phyloP scores from a whole-genome alignment of 1,139 yeast genomes.

The Sugiyamaella sp. region DNA sequence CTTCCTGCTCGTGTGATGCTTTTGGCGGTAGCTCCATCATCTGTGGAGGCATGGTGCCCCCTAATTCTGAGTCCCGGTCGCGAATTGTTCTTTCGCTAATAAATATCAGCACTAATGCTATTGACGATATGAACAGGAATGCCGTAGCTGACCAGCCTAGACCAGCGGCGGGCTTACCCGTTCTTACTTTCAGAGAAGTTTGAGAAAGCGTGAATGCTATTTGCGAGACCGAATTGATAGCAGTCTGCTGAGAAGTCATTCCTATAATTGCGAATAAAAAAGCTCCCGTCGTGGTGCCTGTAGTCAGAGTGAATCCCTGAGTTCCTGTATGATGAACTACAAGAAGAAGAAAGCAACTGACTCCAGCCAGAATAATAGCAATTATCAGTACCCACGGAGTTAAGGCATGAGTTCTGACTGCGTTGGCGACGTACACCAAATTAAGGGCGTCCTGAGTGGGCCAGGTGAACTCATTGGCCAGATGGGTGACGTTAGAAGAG shows the following conservation, averaged over 20 bases:
- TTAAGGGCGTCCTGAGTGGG: slow-evolving; percentile 35
- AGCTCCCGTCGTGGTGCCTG: slow-evolving; percentile 27
- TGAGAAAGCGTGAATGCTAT: slow-evolving; percentile 9
- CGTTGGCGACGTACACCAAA: slow-evolving; percentile 26
- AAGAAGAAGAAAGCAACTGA: slow-evolving; percentile 26
- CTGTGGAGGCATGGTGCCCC: not conserved
- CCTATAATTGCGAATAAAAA: slow-evolving; percentile 31
- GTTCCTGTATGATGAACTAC: slow-evolving; percentile 27
- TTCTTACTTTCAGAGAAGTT: slow-evolving; percentile 21
- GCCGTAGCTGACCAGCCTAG: slow-evolving; percentile 34
- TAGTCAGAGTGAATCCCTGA: slow-evolving; percentile 29
- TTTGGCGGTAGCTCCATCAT: slow-evolving; percentile 3
- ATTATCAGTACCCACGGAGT: slow-evolving; percentile 32
- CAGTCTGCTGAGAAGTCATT: slow-evolving; percentile 38
- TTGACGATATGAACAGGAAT: slow-evolving; percentile 26
- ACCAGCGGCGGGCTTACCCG: slow-evolving; percentile 31
- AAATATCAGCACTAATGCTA: slow-evolving; percentile 29
- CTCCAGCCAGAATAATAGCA: slow-evolving; percentile 25
- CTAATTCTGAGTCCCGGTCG: slow-evolving; percentile 6
- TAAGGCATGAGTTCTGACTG: slow-evolving; percentile 22
- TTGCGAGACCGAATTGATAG: slow-evolving; percentile 26
- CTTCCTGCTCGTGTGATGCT: not conserved
- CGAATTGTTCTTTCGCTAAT: slow-evolving; percentile 23
- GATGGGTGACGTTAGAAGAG: slow-evolving; percentile 29
- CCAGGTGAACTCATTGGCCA: slow-evolving; percentile 20